Conservation (phyloP, 2,329 filamentous ascomycete species). For the Ophiostoma triangulosporum region DNA sequence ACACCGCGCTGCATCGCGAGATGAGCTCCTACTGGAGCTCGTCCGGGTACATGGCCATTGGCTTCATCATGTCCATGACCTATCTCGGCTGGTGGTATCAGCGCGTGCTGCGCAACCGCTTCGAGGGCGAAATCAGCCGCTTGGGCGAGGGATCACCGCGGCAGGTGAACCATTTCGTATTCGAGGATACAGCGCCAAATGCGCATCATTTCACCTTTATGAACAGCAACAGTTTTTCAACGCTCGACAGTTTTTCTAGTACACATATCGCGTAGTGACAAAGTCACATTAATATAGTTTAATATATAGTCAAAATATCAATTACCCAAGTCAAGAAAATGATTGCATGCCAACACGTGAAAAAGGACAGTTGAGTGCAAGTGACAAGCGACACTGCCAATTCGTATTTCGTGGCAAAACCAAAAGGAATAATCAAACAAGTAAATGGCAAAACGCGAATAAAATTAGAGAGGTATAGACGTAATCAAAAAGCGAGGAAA, state of each 20-base stretch:
- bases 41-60: background rate
- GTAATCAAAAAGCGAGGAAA: background rate
- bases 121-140: slow-evolving; percentile 1
- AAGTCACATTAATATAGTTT: background rate
- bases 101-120: background rate
- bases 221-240: background rate
- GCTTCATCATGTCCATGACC: background rate
- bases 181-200: no score
- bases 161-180: no score
- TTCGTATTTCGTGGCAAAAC: background rate
- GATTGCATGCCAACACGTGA: no score
- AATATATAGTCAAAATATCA: background rate
- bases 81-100: slow-evolving; percentile 5
- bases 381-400: no score
- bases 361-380: no score
- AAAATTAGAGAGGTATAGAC: background rate
- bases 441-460: background rate
- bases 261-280: background rate
- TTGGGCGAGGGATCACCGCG: background rate
- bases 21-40: slow-evolving; percentile 3
- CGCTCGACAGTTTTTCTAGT: background rate
- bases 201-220: background rate
- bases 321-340: background rate
- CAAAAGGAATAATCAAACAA: background rate
- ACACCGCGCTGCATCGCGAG: slow-evolving; percentile 1